Evolutionary conservation across 2,329 filamentous ascomycete species (phyloP).

Genomic region (Arthrobotrys megalospora): DNA sequence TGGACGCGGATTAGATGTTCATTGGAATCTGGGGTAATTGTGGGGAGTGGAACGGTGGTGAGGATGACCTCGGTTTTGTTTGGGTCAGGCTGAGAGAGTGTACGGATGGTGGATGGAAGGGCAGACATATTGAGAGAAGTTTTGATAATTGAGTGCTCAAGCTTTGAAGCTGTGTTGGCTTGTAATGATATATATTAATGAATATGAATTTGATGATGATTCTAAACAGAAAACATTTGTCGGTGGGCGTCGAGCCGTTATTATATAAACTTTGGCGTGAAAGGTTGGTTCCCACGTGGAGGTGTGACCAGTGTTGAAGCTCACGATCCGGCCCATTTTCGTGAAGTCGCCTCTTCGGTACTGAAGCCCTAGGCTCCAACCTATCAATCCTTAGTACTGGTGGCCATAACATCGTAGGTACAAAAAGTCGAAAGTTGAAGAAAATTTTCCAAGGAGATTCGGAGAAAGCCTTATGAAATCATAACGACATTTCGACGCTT

Average conservation of each 20-base stretch:
- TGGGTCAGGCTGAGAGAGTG: constrained; percentile 47
- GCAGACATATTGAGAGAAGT: constrained; percentile 25
- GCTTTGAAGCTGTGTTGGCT: not conserved
- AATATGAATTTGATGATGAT: not conserved
- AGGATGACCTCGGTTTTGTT: constrained; percentile 40
- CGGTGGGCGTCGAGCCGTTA: not conserved
- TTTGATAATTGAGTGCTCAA: not conserved
- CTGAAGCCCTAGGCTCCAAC: not conserved
- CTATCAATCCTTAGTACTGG: not conserved
- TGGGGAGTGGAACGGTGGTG: constrained; percentile 61
- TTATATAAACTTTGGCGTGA: constrained; percentile 28
- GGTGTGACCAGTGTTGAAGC: not conserved
- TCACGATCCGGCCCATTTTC: constrained; percentile 1
- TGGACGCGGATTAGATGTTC: constrained; percentile 66
- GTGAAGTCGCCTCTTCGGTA: not conserved
- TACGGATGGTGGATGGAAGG: constrained; percentile 42
- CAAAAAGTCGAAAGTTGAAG: constrained; percentile 10
- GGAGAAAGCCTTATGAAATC: constrained; percentile 24
- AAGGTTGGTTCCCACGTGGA: not conserved
- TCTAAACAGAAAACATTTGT: not conserved
- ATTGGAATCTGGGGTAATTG: constrained; percentile 59
- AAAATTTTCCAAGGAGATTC: constrained; percentile 38
- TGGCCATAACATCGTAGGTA: not conserved
- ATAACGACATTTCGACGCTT: constrained; percentile 15
- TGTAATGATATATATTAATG: not conserved